A percentile compares a stretch with the other conserved stretches of the same genome.
phyloP scores from a whole-genome alignment of 1,139 yeast species.

The Candida neerlandica region DNA sequence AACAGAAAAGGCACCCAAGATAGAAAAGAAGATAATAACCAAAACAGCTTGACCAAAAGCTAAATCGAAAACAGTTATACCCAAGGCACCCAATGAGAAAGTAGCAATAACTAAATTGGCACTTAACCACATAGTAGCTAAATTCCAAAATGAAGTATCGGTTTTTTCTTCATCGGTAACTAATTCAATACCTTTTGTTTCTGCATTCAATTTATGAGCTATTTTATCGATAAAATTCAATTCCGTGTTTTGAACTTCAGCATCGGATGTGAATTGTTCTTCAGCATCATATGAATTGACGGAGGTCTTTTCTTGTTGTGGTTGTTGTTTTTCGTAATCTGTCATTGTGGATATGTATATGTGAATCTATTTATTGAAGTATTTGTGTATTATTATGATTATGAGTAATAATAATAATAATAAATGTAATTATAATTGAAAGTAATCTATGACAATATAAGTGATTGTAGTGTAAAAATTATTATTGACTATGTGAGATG shows the following conservation, averaged over 20 bases:
- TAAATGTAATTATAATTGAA: no score
- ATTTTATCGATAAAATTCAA: slow-evolving; percentile 24
- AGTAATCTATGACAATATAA: no score
- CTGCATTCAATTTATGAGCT: slow-evolving; percentile 50
- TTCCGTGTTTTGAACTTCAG: slow-evolving; percentile 14
- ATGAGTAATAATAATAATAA: background rate
- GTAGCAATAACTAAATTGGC: slow-evolving; percentile 90
- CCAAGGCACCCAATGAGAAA: slow-evolving; percentile 79
- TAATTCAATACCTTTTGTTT: slow-evolving; percentile 69
- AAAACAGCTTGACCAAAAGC: slow-evolving; percentile 69
- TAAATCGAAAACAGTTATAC: slow-evolving; percentile 56
- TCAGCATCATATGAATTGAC: slow-evolving; percentile 11
- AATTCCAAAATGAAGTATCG: slow-evolving; percentile 62
- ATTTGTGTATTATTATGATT: background rate
- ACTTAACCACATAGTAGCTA: slow-evolving; percentile 91
- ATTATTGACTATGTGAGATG: slow-evolving; percentile 8
- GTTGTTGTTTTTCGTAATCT: slow-evolving; percentile 8
- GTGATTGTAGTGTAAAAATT: background rate
- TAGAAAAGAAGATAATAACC: slow-evolving; percentile 68
- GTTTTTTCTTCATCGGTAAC: slow-evolving; percentile 69
- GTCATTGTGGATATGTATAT: slow-evolving; percentile 5
- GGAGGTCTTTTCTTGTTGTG: slow-evolving; percentile 11
- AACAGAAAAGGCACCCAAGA: slow-evolving; percentile 75
- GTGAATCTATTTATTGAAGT: no score
- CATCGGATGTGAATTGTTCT: slow-evolving; percentile 9